Percentiles rank a stretch among this genome's conserved stretches.
phyloP scores from a whole-genome alignment of 2,329 filamentous ascomycete genomes.

The Colletotrichum echinochloae region DNA sequence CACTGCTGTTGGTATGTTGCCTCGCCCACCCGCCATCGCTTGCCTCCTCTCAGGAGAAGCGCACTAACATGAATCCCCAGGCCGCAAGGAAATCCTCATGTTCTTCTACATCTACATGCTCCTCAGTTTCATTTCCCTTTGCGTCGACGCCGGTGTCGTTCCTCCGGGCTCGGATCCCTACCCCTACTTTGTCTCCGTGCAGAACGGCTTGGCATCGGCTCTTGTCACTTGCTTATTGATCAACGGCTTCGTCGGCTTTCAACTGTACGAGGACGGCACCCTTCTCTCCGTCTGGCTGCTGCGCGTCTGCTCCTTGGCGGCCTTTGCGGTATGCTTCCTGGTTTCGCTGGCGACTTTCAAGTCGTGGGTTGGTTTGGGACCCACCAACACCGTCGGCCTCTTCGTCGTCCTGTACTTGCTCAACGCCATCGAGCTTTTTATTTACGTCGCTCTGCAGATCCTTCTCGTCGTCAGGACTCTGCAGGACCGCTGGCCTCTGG shows the following conservation, averaged over 20 bases:
- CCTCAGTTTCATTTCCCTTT: slow-evolving; percentile 86
- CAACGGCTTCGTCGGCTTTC: slow-evolving; percentile 98
- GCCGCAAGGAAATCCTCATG: slow-evolving; percentile 78
- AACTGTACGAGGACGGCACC: slow-evolving; percentile 97
- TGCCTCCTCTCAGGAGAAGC: neutral
- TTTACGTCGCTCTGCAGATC: slow-evolving; percentile 90
- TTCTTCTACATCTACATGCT: slow-evolving; percentile 99
- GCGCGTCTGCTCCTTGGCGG: slow-evolving; percentile 79
- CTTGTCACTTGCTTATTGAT: slow-evolving; percentile 90
- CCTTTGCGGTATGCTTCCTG: slow-evolving; percentile 88
- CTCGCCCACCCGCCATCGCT: neutral
- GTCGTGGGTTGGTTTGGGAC: slow-evolving; percentile 85
- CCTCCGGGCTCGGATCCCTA: slow-evolving; percentile 84
- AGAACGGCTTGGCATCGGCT: slow-evolving; percentile 86
- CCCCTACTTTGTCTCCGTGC: slow-evolving; percentile 90
- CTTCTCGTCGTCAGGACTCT: slow-evolving; percentile 90
- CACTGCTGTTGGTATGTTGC: slow-evolving; percentile 86
- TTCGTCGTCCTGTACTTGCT: slow-evolving; percentile 94
- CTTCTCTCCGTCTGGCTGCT: slow-evolving; percentile 94
- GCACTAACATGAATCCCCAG: slow-evolving; percentile 47
- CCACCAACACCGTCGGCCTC: slow-evolving; percentile 86
- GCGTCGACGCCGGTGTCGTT: slow-evolving; percentile 92
- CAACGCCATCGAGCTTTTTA: slow-evolving; percentile 85
- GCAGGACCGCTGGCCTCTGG: slow-evolving; percentile 94
- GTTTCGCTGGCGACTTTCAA: slow-evolving; percentile 94